Evolutionary conservation across 1,284 basidiomycete species (phyloP), one percentile per base, ranked within the genome.

Genomic region (Tylopilus microsporus): DNA sequence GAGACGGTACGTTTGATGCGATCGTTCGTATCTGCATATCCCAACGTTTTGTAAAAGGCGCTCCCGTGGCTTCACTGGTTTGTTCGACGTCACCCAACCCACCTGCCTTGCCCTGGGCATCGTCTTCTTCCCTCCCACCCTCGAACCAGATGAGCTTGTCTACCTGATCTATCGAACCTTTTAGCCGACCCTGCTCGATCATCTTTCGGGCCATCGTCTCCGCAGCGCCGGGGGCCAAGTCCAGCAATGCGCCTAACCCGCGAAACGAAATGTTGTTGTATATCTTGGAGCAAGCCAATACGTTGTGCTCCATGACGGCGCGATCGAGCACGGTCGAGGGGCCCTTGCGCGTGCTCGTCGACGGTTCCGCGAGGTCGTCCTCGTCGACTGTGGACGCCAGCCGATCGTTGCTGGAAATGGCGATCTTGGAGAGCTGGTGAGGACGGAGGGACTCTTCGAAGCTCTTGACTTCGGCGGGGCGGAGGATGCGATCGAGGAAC

Each of bases 261-360:
- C 82, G 79, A 73, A 97, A 97, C 9, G 91, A 90, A 75, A 98
- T 95, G 67, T 97, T 97, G 70, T 92, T 92, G 72, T 95, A 96
- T 52, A 95, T 91, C 70, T 94, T 92, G 2, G 93, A 96, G 68
- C 93, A 94, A 12, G 95, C 93, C 60, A 97, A 84, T 18, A 99
- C 79, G 72, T 99, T 99, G 76, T 99, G 97, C 72, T 99, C 96
- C 85, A 98, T 92, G 51, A 99, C 92, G 3, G 97, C 97, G 53
- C 94, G 84, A 72, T 98, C 96, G 37, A 99, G 82, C n/a, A 99
- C 94, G 11, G 94, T 98, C 8, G 91, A 88, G 2, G 96, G 94
- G 1, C 91, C 91, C 41, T 85, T 91, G 56, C 90, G 82, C 60
- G 82, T 92, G 76, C 88, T 89, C 55, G 78, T 80, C 49, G 76